Evolutionary conservation across 208 protist species (phyloP).

Genomic region (Wallacemonas rigidus): DNA sequence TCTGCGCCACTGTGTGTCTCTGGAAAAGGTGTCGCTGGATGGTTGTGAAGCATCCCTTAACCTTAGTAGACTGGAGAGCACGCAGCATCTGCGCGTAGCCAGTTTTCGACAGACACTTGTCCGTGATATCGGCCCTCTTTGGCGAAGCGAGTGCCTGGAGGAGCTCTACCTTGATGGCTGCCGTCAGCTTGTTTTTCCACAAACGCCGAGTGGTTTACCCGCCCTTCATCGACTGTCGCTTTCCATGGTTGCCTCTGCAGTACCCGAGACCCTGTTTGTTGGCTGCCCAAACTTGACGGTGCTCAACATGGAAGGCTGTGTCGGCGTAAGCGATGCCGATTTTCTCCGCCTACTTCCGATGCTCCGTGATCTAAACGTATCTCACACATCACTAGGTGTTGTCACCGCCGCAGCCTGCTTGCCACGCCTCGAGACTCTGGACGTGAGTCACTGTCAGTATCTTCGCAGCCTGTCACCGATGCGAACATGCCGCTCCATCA

Average conservation of each 20-base stretch:
- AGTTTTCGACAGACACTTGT: constrained; percentile 10
- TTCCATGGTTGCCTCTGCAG: too few species aligned
- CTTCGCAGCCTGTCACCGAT: neutral
- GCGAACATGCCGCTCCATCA: neutral
- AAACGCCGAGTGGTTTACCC: neutral
- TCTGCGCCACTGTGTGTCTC: constrained; percentile 4
- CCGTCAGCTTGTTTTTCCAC: neutral
- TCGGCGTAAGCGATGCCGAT: neutral
- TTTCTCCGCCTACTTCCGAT: constrained; percentile 7
- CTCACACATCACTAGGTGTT: neutral
- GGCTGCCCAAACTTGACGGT: neutral
- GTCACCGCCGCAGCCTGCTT: neutral
- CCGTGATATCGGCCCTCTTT: constrained; percentile 5
- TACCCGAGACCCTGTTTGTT: neutral
- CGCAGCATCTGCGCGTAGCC: neutral
- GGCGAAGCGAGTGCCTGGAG: neutral
- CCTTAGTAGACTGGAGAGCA: neutral
- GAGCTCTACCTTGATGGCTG: constrained; percentile 1
- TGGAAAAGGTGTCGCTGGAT: neutral
- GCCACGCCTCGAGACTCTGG: neutral
- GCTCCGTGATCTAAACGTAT: neutral
- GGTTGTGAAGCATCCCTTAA: neutral
- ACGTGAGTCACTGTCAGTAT: neutral
- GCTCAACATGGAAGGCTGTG: neutral
- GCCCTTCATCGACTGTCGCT: constrained; percentile 1